phyloP scores from a whole-genome alignment of 2,329 filamentous ascomycete species.

The Calonectria henricotiae region DNA sequence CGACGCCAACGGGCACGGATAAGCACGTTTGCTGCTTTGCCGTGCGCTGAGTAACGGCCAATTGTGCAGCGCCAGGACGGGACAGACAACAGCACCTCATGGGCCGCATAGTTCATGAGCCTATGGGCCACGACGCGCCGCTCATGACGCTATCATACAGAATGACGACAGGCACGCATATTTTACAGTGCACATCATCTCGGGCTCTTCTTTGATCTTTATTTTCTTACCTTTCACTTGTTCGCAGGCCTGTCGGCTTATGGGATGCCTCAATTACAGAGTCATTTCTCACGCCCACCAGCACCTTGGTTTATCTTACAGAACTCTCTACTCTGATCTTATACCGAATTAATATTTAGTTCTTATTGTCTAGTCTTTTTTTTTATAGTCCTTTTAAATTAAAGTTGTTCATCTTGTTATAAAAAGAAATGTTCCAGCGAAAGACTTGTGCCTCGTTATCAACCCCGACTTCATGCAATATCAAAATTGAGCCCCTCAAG shows the following conservation, averaged over 20 bases:
- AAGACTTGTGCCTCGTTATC: neutral
- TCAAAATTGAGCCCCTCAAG: neutral
- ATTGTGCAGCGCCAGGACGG: conserved; percentile 5
- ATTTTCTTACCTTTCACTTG: conserved; percentile 1
- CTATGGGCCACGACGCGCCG: neutral
- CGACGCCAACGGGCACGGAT: neutral
- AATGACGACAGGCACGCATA: conserved; percentile 12
- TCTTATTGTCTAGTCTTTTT: neutral
- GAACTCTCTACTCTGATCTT: conserved; percentile 12
- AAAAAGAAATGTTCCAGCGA: neutral
- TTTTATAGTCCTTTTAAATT: neutral
- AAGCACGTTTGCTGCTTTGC: conserved; percentile 2
- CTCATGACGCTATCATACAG: conserved; percentile 13
- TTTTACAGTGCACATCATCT: conserved; percentile 10
- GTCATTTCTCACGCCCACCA: neutral
- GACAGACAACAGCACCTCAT: conserved; percentile 2
- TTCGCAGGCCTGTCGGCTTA: neutral
- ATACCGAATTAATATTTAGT: conserved; percentile 7
- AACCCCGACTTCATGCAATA: neutral
- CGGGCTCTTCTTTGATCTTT: conserved; percentile 3
- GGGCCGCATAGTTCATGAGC: neutral
- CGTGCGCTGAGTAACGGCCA: neutral
- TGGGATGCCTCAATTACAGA: neutral
- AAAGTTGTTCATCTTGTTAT: neutral
- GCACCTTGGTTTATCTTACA: neutral